A percentile compares a stretch with the other conserved stretches of the same genome.
These are phyloP conservation scores for Vitis rupestris DNA, from an alignment of 164 flowering plant species.

Conservation along the genomic window DNA sequence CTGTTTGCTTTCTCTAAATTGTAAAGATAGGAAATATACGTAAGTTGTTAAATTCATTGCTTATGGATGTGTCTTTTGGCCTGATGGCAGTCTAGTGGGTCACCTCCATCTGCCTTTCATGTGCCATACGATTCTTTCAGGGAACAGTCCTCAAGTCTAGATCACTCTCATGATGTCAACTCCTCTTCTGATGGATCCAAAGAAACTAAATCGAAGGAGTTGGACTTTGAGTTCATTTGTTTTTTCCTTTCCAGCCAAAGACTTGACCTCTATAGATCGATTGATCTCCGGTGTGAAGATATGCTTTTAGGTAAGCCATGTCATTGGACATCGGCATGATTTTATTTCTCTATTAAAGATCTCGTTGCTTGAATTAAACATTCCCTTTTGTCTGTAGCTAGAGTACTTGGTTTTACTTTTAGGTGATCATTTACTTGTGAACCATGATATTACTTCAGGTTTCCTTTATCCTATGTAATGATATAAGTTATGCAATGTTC, in stretches of 20 bases:
- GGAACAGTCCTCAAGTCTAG: slow-evolving; percentile 36
- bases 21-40: not conserved
- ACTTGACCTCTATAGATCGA: slow-evolving; percentile 74
- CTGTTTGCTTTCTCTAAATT: slow-evolving; percentile 4
- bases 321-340: not conserved
- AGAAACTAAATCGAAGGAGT: slow-evolving; percentile 37
- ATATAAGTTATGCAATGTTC: no score
- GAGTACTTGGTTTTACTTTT: no score
- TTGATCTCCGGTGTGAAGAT: slow-evolving; percentile 91
- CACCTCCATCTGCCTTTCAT: slow-evolving; percentile 85
- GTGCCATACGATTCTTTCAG: slow-evolving; percentile 85
- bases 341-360: not conserved
- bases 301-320: slow-evolving; percentile 79
- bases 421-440: no score
- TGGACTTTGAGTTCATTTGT: slow-evolving; percentile 88
- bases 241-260: slow-evolving; percentile 85
- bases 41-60: not conserved
- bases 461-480: no score
- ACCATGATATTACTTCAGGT: no score
- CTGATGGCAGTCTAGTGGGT: slow-evolving; percentile 76
- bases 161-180: slow-evolving; percentile 17
- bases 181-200: slow-evolving; percentile 29
- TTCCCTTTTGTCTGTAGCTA: no score
- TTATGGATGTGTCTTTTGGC: slow-evolving; percentile 9
- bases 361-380: no score